Base-by-base conservation (phyloP, 2,329 filamentous ascomycete genomes). In the Fusarium coicis region DNA sequence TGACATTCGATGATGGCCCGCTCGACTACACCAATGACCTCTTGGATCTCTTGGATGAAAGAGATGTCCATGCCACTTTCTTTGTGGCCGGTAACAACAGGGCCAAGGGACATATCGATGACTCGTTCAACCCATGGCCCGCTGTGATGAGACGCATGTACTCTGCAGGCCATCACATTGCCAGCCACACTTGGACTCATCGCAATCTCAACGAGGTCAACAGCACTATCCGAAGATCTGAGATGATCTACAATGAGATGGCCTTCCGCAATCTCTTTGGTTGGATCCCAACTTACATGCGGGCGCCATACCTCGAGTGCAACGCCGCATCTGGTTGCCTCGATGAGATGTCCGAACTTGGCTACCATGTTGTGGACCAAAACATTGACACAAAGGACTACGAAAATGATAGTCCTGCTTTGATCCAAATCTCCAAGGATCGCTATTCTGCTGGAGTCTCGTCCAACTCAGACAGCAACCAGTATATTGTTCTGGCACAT, bases 321-420 rank as follows among this genome's bases (percentile, higher is more conserved):
- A 80, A 79, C 52, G 66, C 68, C 14, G 76, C 63, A 11, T 83
- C 83, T n/a, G 84, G 82, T 26, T 86, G 84, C 68, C 76, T 81
- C 46, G 70, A 73, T 7, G 76, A 81, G 36, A 73, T 85, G 73
- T 76, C 71, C 6, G 72, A 73, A 30, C 77, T 89, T 34, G 87
- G 86, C 44, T 91, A 90, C 79, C 87, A 90, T 75, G 79, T 89
- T 70, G 83, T 87, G 66, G 87, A 87, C 75, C 88, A 87, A 73
- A 86, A 90, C 75, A 79, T 91, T 18, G 89, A 91, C 77, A 91
- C 89, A 21, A 87, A 90, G 70, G 89, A 91, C 79, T 91, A 88
- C 76, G 82, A 87, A 74, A 85, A 89, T 73, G 83, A 85, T 63
- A 81, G 81, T 14, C 83, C 87, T 4, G 79, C 85, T 46, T 83